Base-by-base conservation (phyloP, 164 flowering plant genomes). In the Echeveria elegans region DNA sequence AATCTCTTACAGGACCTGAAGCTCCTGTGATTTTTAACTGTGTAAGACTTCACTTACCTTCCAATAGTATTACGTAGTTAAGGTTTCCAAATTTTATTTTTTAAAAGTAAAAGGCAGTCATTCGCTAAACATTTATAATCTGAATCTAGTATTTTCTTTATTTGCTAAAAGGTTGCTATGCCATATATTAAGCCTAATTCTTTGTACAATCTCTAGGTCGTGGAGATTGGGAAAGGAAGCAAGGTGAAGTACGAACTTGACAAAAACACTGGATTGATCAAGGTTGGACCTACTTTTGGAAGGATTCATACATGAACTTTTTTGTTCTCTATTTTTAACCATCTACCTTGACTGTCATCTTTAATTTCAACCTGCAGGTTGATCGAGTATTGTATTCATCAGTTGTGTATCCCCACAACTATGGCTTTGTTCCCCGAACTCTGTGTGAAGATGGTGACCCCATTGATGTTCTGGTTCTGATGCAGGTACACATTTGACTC, bases 381-480 rank as follows among this genome's bases (percentile, higher is more conserved):
- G 97, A 90, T 47, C 95, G 95, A 63, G 67, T 88, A 21, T 81
- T 90, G 65, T 90, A 90, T 77, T 90, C 97, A 65, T 90, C 97
- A 24, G 88, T 88, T 66, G 97, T 90, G 56, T 90, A 90, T 71
- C 97, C 97, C 66, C 97, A 90, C 80, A 90, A 90, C 82, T 90
- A 91, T 77, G 96, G 97, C 38, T 91, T 91, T 80, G 81, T 91
- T 70, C 96, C 97, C 14, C 96, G 96, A 16, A 87, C 96, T 21
- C 84, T 91, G 10, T 91, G 97, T 69, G 96, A 88, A 77, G 97
- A 91, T 72, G 83, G 67, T 74, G 97, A 91, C 73, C 97, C 97
- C 52, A 41, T 90, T 76, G 95, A 90, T 85, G 95, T 90, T 68
- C 73, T 90, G 71, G 74, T 90, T 71, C 74, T 90, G 70, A 90